Conservation (phyloP, 2,329 filamentous ascomycete species). For the Alternaria tenuissima region DNA sequence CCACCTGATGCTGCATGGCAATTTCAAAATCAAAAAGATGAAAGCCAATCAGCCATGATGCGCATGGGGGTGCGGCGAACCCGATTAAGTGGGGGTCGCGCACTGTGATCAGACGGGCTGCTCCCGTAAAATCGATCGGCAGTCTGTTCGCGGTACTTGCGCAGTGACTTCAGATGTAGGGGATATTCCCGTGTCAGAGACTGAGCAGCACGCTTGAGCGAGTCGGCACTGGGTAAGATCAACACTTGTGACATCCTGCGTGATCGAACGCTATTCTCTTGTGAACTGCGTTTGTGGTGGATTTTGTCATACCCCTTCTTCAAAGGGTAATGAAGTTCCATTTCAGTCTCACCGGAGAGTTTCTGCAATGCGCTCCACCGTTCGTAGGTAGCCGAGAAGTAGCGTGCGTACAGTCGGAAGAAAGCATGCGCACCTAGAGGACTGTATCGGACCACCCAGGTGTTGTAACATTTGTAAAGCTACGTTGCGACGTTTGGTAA, state of each 20-base stretch:
- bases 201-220: neutral
- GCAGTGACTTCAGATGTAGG: neutral
- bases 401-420: neutral
- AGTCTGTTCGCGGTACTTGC: slow-evolving; percentile 1
- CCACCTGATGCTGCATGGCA: neutral
- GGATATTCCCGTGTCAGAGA: neutral
- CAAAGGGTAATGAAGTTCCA: neutral
- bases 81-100: slow-evolving; percentile 7
- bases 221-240: neutral
- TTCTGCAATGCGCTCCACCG: neutral
- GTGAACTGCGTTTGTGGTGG: neutral
- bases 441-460: neutral
- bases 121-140: neutral
- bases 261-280: neutral
- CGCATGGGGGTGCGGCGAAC: neutral
- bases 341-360: neutral
- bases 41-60: neutral
- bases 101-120: neutral
- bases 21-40: neutral
- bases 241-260: neutral
- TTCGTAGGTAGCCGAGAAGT: neutral
- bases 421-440: neutral
- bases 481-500: neutral
- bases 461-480: neutral
- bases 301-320: neutral